Base-by-base conservation (phyloP, 257 asterid species). In the Oldenlandia corymbosa region DNA sequence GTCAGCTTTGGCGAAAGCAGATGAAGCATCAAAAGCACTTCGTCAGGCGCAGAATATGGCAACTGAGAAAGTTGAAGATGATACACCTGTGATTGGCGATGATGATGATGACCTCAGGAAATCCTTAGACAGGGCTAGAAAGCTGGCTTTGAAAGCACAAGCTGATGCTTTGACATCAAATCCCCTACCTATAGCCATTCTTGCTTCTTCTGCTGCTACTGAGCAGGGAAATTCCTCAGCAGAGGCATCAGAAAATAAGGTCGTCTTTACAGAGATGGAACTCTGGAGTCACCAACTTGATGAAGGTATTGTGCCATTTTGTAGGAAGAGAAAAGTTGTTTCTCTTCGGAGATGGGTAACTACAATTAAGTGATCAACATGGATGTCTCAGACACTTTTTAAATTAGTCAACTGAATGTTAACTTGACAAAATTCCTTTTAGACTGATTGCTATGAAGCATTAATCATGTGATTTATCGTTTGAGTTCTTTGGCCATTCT, bases 201-300 rank as follows among this genome's bases (percentile, higher is more conserved):
- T 93, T 62, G 75, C 83, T 52, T 52, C 90, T 76, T 78, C 91
- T 56, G 58, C 64, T 62, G 71, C 82, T 56, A 72, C 62, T 58
- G 80, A 70, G 56, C 68, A 76, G 70, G 75, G 78, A 57, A 81
- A 62, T 72, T 14, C 74, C 55, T 51, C 81, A 60, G 87, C 80
- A 57, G 97, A 87, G 52, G 77, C 81, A 67, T 84, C 78, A 50
- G 96, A 85, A 75, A 83, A 79, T 76, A 90, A 84, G 80, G 84
- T 93, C 62, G 90, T 85, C 82, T 90, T 93, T 75, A 80, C 99
- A 1, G 97, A 93, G 84, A 88, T 93, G 96, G 99, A 93, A 75
- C 96, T 93, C 51, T 87, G 94, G 96, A 95, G 96, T 71, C 88
- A 83, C 61, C 96, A 93, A 83, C 91, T 87, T 68, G 90, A 90